A percentile compares a stretch with the other conserved stretches of the same genome.
These are phyloP conservation scores for Cercospora beticola DNA, from an alignment of 2,329 filamentous ascomycete genomes.

Conservation along the genomic window DNA sequence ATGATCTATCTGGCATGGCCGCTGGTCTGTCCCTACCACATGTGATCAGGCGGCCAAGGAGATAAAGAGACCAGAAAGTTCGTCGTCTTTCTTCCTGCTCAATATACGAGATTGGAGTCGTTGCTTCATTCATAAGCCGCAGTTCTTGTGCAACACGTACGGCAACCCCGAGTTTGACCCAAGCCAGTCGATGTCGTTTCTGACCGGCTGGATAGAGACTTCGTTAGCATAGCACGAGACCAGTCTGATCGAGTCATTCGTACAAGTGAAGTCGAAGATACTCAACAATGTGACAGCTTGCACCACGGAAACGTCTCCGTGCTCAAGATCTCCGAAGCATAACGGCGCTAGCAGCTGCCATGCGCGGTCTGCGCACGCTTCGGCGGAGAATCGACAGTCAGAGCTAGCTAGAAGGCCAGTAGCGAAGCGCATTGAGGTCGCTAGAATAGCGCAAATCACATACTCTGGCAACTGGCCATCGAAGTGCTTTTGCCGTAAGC, in stretches of 20 bases:
- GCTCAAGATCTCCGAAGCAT: not conserved
- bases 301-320: not conserved
- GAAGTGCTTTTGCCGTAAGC: not conserved
- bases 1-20: not conserved
- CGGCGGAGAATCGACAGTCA: not conserved
- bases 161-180: conserved; percentile 4
- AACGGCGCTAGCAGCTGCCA: not conserved
- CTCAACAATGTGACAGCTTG: not conserved
- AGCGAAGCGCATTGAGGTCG: not conserved
- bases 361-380: not conserved
- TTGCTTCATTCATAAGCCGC: conserved; percentile 2
- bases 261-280: not conserved
- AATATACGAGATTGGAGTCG: not conserved
- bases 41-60: conserved; percentile 1
- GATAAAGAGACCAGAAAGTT: conserved; percentile 5
- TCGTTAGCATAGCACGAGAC: not conserved
- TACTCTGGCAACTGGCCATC: not conserved
- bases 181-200: not conserved
- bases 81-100: conserved; percentile 6
- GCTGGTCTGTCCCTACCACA: not conserved
- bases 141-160: not conserved
- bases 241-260: not conserved
- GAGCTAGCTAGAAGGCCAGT: not conserved
- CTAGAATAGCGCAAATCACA: not conserved
- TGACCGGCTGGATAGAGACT: not conserved